phyloP scores from a whole-genome alignment of 352 stramenopile species.

The Blastocystis hominis region DNA sequence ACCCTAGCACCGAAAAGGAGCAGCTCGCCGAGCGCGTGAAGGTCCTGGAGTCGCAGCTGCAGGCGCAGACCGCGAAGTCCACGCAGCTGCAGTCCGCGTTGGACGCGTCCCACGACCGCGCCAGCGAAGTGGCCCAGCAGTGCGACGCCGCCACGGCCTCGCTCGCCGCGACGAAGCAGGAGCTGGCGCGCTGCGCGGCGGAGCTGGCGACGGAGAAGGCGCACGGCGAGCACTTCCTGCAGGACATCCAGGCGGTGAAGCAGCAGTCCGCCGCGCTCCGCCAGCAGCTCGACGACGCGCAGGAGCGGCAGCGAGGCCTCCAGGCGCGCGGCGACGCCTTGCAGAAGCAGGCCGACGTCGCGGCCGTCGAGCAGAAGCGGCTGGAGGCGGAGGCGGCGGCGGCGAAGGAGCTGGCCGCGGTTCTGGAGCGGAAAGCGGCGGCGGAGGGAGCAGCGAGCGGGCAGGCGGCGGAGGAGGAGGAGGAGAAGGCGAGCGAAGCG shows the following conservation, averaged over 20 bases:
- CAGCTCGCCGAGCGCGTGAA: background rate
- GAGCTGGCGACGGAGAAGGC: background rate
- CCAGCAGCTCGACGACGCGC: background rate
- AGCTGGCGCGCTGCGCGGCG: background rate
- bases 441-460: background rate
- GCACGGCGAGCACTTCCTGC: background rate
- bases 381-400: background rate
- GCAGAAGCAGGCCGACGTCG: background rate
- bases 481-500: background rate
- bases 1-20: background rate
- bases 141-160: background rate
- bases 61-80: background rate
- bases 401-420: background rate
- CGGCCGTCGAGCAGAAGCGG: background rate
- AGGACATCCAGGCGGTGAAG: conserved; percentile 29
- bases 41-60: background rate
- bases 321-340: background rate
- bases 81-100: background rate
- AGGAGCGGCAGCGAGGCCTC: background rate
- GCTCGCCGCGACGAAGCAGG: background rate
- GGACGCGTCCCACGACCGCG: background rate
- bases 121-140: background rate
- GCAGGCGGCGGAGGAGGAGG: background rate
- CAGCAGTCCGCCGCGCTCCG: background rate
- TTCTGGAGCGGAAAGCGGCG: background rate